Conservation (phyloP, 73 alveolate genomes). For the Paramecium pentaurelia region DNA sequence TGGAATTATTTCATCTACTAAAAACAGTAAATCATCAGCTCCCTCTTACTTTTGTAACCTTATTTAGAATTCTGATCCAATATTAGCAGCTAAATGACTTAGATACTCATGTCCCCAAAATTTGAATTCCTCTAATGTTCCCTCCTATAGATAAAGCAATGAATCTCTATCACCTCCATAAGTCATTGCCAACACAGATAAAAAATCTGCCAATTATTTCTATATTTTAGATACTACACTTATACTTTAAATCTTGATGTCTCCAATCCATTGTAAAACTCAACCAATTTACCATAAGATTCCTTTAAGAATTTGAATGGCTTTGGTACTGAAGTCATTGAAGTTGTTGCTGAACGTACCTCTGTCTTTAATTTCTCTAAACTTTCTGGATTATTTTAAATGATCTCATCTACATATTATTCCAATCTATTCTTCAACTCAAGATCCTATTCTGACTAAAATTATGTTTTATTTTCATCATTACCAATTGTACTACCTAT, state of each 20-base stretch:
- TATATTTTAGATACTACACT: neutral
- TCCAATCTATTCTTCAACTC: slow-evolving; percentile 19
- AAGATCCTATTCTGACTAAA: slow-evolving; percentile 9
- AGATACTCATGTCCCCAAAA: slow-evolving; percentile 97
- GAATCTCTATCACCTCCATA: slow-evolving; percentile 84
- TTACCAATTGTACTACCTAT: neutral
- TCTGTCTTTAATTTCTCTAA: slow-evolving; percentile 80
- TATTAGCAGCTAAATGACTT: slow-evolving; percentile 86
- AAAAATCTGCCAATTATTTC: slow-evolving; percentile 80
- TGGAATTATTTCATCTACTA: slow-evolving; percentile 90
- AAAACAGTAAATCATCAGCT: slow-evolving; percentile 71
- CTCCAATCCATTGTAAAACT: slow-evolving; percentile 65
- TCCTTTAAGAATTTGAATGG: slow-evolving; percentile 90
- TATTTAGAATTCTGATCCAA: slow-evolving; percentile 77
- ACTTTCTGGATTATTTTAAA: slow-evolving; percentile 59
- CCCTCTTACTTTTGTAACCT: slow-evolving; percentile 75
- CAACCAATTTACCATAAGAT: slow-evolving; percentile 75
- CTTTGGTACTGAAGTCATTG: slow-evolving; percentile 97
- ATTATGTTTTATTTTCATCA: neutral
- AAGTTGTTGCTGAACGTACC: slow-evolving; percentile 89
- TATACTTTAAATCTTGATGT: slow-evolving; percentile 71
- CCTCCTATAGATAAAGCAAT: slow-evolving; percentile 79
- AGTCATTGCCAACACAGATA: slow-evolving; percentile 89
- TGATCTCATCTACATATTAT: neutral
- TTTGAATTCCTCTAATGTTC: slow-evolving; percentile 78